Base-by-base conservation (phyloP, 306 rosid species). In the Ormosia semicastrata region DNA sequence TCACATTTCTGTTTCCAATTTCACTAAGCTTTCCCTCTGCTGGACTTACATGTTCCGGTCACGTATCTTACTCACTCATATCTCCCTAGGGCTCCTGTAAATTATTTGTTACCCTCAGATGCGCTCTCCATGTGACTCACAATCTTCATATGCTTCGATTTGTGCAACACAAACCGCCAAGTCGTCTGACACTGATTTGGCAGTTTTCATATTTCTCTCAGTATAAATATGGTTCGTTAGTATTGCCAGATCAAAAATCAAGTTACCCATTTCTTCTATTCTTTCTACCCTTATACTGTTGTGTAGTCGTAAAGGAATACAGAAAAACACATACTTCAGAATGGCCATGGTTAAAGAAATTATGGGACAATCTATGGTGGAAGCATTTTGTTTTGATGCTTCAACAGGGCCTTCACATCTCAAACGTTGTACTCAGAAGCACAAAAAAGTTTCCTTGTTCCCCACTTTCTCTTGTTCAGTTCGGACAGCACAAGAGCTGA, bases 281-380 rank as follows among this genome's bases (percentile, higher is more conserved):
- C 24, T 46, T 58, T 11, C 74, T 4, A 18, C 4, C 13, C 8
- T 9, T 8, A 0, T 1, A 15, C 7, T 39, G 10, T 6, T 8
- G 44, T 2, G 6, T 40, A 41, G 11, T 36, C 73, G 15, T 2
- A 10, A 13, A 24, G 34, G 37, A 17, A 41, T 0, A 40, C 9
- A 41, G 4, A 30, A 2, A 60, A 60, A 34, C 24, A 69, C 12
- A 69, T 4, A 12, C 2, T 18, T n/a, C 37, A 62, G 2, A 54
- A 82, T 82, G 85, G 62, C 65, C 8, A 9, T 67, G 76, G 50
- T 15, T 7, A 82, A 67, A 57, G 71, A 82, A 47, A 41, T 82
- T 8, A 17, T 82, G 75, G 76, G 80, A 39, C 75, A 66, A 7
- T 1, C 40, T 17, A 17, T 77, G 65, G 40, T 33, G 47, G 81